These are phyloP conservation scores for Tillandsia leiboldiana DNA, from an alignment of 176 grass and related monocot species.

Conservation along the genomic window DNA sequence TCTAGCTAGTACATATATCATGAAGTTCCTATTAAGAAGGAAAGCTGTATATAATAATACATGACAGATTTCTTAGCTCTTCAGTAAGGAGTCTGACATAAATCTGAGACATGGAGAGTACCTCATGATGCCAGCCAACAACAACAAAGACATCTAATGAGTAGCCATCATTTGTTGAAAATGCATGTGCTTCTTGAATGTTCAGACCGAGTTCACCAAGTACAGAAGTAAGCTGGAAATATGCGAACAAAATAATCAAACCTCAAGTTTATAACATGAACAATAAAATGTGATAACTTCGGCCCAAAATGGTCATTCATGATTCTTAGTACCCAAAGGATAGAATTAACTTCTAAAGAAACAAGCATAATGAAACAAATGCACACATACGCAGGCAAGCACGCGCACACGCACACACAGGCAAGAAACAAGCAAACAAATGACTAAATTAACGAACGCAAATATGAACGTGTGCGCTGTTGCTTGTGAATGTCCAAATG, in stretches of 20 bases:
- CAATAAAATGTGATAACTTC: not conserved
- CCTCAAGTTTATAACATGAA: not conserved
- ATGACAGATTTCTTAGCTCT: not conserved
- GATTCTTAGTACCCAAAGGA: not conserved
- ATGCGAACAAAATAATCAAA: not conserved
- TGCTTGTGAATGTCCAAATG: too few relatives aligned
- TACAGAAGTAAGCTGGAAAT: conserved; percentile 8
- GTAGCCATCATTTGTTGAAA: conserved; percentile 33
- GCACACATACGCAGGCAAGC: not conserved
- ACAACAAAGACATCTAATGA: conserved; percentile 43
- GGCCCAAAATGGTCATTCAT: not conserved
- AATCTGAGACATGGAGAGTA: conserved; percentile 13
- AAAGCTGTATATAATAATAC: not conserved
- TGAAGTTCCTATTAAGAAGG: not conserved
- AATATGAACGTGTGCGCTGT: too few relatives aligned
- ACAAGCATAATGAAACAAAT: not conserved
- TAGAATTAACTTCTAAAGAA: not conserved
- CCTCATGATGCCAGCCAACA: conserved; percentile 28
- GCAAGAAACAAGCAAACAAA: not conserved
- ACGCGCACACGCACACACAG: not conserved
- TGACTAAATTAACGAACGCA: not conserved
- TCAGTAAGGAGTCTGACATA: not conserved
- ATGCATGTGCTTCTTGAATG: conserved; percentile 36
- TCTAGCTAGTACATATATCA: not conserved
- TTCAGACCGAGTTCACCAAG: conserved; percentile 20